These are phyloP conservation scores for Alternaria dauci DNA, from an alignment of 2,329 filamentous ascomycete species.

Conservation along the genomic window DNA sequence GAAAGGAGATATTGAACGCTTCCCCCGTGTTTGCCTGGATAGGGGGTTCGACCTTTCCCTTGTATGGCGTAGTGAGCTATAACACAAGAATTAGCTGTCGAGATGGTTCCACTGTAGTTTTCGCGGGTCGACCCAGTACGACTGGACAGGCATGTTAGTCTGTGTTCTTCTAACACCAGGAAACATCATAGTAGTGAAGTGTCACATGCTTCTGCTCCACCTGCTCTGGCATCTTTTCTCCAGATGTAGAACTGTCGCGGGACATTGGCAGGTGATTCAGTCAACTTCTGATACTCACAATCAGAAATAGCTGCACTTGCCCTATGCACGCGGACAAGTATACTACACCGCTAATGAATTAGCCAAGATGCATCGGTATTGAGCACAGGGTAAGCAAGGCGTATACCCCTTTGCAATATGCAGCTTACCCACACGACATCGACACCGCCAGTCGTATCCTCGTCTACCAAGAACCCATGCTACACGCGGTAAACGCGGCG, in stretches of 20 bases:
- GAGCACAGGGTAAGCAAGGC: no score
- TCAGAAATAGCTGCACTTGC: neutral
- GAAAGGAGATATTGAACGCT: no score
- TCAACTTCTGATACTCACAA: neutral
- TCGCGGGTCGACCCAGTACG: neutral
- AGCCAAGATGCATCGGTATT: neutral
- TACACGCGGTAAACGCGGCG: slow-evolving; percentile 1
- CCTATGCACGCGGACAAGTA: neutral
- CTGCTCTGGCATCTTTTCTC: neutral
- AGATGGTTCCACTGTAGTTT: neutral
- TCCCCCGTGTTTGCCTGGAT: no score
- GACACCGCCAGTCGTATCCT: neutral
- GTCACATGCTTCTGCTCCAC: neutral
- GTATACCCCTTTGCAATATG: neutral
- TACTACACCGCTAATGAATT: neutral
- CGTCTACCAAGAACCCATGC: neutral
- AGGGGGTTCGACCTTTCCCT: no score
- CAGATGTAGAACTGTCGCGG: neutral
- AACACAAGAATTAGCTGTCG: neutral
- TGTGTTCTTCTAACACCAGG: neutral
- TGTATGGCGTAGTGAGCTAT: neutral
- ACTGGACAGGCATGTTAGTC: neutral
- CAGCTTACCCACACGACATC: neutral
- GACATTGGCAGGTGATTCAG: neutral
- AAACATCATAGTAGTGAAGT: neutral